Evolutionary conservation across 2,329 filamentous ascomycete genomes (phyloP), one percentile per base, ranked within the genome.

Genomic region (Hypoxylon sp.): DNA sequence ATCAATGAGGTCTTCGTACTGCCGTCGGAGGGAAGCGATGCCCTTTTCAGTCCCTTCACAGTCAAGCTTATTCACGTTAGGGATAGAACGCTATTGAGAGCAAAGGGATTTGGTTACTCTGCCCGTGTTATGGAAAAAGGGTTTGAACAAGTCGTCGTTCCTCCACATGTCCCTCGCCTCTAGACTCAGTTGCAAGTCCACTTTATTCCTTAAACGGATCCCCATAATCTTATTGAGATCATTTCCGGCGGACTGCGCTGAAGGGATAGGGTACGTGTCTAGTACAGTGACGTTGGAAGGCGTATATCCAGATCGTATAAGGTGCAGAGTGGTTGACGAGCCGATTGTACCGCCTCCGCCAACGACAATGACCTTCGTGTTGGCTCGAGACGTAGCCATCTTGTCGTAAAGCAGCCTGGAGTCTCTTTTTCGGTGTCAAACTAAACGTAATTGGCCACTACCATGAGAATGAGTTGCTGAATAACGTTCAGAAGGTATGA

Each of bases 211-310:
- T 32, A 77, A 44, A 2, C 78, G 77, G 16, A 81, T 71, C 14
- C 76, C 78, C 76, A 82, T 80, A 62, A 83, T 81, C 72, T 83
- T 83, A 71, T 83, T 83, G 11, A 83, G 71, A 44, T 83, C 81
- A 58, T 81, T 76, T 2, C 81, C 81, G 1, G 81, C 81, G 0
- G 81, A 82, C 51, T 82, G 80, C 0, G 79, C 73, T 0, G 81
- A 83, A 0, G 81, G 81, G n/a, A 82, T 79, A 2, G 78, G 75
- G 68, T 80, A 83, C 2, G 78, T 76, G 61, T 84, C 81, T 2
- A 83, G 78, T 8, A 83, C 80, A 1, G 80, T 83, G 54, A 84
- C 78, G 54, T 83, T 81, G 14, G 72, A 64, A 0, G 77, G 75
- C 0, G 78, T 79, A 68, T 83, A 83, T 4, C 81, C 81, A 3